A percentile compares a stretch with the other conserved stretches of the same genome.
Conservation (phyloP, 2,329 filamentous ascomycete species). For the Nemania sp. region DNA sequence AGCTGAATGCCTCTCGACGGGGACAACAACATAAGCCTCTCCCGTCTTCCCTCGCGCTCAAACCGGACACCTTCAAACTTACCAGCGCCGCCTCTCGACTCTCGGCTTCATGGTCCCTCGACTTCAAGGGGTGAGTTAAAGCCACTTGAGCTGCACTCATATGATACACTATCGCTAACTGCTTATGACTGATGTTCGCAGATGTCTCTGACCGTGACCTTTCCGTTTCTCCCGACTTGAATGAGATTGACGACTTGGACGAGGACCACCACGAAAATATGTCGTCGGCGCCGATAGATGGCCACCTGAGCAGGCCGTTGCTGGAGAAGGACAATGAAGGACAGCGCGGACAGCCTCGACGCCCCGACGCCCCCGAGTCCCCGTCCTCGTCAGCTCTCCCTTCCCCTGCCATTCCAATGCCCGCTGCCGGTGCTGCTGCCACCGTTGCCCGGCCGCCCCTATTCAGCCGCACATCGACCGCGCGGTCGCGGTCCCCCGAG, state of each 20-base stretch:
- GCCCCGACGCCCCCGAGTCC: constrained; percentile 27
- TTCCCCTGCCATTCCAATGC: constrained; percentile 35
- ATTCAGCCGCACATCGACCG: constrained; percentile 64
- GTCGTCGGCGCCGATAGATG: constrained; percentile 52
- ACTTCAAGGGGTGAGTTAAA: constrained; percentile 10
- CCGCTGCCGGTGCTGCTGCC: constrained; percentile 40
- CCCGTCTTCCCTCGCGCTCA: constrained; percentile 34
- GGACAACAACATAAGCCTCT: constrained; percentile 35
- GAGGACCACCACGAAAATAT: constrained; percentile 42
- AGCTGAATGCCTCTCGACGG: constrained; percentile 34
- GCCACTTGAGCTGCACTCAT: background rate
- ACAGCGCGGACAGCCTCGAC: constrained; percentile 37
- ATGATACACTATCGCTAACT: background rate
- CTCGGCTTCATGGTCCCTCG: constrained; percentile 33
- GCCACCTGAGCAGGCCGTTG: constrained; percentile 50
- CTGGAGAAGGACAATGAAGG: constrained; percentile 44
- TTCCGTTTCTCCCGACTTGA: constrained; percentile 27
- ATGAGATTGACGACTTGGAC: constrained; percentile 31
- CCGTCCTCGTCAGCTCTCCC: constrained; percentile 35
- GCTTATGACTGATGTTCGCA: background rate
- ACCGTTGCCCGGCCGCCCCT: constrained; percentile 41
- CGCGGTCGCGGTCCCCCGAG: constrained; percentile 79
- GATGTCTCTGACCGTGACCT: constrained; percentile 31
- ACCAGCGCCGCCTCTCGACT: constrained; percentile 27
- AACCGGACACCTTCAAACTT: constrained; percentile 28